A percentile compares a stretch with the other conserved stretches of the same genome.
phyloP scores from a whole-genome alignment of 108 stramenopile species.

The Nannochloropsis oceanica region DNA sequence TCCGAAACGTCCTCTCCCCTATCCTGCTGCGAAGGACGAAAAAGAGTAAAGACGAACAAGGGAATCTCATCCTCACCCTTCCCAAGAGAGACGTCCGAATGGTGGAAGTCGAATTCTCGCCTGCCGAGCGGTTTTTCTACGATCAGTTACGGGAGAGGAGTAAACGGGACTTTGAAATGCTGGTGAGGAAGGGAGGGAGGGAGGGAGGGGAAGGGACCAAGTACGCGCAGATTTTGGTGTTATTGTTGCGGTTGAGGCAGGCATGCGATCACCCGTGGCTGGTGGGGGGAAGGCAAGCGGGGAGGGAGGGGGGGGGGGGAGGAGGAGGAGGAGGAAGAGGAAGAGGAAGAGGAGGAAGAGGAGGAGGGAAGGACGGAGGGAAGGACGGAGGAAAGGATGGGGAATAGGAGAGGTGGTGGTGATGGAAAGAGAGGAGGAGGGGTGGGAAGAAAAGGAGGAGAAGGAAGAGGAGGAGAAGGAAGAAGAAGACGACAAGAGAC shows the following conservation, averaged over 20 bases:
- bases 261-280: slow-evolving; percentile 32
- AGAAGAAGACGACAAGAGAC: background rate
- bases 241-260: slow-evolving; percentile 19
- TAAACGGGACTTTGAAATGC: slow-evolving; percentile 6
- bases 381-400: background rate
- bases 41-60: slow-evolving; percentile 4
- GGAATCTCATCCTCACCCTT: slow-evolving; percentile 18
- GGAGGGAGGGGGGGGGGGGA: background rate
- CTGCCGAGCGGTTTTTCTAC: slow-evolving; percentile 32
- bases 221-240: slow-evolving; percentile 13
- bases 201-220: background rate
- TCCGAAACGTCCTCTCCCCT: slow-evolving; percentile 5
- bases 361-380: background rate
- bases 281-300: background rate
- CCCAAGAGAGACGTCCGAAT: slow-evolving; percentile 26
- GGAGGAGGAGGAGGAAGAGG: background rate
- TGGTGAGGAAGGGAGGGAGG: background rate
- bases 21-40: slow-evolving; percentile 18
- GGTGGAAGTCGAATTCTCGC: slow-evolving; percentile 6
- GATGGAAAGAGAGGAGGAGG: background rate
- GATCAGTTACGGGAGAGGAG: slow-evolving; percentile 19
- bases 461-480: background rate
- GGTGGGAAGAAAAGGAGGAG: no score
- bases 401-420: background rate
- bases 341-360: background rate